Evolutionary conservation across 169 alveolate genomes (phyloP).

Genomic region (Plasmodium reichenowi): DNA sequence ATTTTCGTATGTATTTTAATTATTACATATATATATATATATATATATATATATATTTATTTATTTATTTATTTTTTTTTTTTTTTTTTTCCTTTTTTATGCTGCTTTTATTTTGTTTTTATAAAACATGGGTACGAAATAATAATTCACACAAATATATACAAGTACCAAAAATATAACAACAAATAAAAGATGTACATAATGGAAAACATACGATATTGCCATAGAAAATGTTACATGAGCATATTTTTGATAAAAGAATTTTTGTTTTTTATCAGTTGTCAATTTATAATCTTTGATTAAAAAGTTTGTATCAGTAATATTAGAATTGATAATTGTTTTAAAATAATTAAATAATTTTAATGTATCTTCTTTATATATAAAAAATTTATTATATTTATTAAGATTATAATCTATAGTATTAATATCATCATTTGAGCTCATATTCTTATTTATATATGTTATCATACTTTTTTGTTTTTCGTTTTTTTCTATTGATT

Average conservation of each 20-base stretch:
- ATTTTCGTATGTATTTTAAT: neutral
- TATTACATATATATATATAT: no score
- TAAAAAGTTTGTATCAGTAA: conserved; percentile 38
- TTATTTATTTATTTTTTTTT: no score
- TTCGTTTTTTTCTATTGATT: neutral
- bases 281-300: conserved; percentile 53
- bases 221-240: conserved; percentile 58
- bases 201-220: conserved; percentile 54
- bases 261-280: conserved; percentile 52
- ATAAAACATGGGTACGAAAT: conserved; percentile 26
- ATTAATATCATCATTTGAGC: conserved; percentile 10
- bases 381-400: conserved; percentile 53
- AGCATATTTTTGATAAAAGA: conserved; percentile 40
- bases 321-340: conserved; percentile 15
- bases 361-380: conserved; percentile 42
- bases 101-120: conserved; percentile 10
- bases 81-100: no score
- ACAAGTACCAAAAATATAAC: conserved; percentile 15
- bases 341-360: conserved; percentile 54
- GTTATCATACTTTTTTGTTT: neutral
- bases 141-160: conserved; percentile 40
- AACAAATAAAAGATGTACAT: conserved; percentile 42
- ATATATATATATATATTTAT: no score
- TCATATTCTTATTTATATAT: conserved; percentile 9
- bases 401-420: conserved; percentile 27